These are phyloP conservation scores for Aspergillus awamori DNA, from an alignment of 2,329 filamentous ascomycete species.

Conservation along the genomic window DNA sequence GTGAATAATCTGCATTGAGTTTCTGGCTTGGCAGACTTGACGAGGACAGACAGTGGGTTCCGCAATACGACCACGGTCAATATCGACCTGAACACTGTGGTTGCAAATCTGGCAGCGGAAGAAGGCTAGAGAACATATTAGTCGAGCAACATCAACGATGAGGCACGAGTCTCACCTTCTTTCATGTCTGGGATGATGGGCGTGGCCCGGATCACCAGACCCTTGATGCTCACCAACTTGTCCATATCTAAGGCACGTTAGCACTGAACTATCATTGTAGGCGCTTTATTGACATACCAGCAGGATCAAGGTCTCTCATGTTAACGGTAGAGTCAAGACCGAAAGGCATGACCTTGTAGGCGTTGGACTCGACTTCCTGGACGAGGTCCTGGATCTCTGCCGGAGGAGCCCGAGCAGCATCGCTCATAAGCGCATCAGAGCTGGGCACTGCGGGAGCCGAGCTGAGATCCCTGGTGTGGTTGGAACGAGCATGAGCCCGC, in stretches of 20 bases:
- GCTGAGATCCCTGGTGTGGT: slow-evolving; percentile 59
- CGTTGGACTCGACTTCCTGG: slow-evolving; percentile 75
- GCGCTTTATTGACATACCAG: slow-evolving; percentile 54
- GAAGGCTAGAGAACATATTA: slow-evolving; percentile 62
- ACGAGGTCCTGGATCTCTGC: slow-evolving; percentile 67
- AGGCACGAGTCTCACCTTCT: slow-evolving; percentile 57
- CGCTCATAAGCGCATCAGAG: slow-evolving; percentile 66
- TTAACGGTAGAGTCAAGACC: slow-evolving; percentile 86
- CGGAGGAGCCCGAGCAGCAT: slow-evolving; percentile 36
- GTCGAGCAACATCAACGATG: neutral
- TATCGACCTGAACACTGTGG: slow-evolving; percentile 84
- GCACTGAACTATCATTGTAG: slow-evolving; percentile 2
- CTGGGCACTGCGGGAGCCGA: slow-evolving; percentile 78
- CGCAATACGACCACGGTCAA: slow-evolving; percentile 93
- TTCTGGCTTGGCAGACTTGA: slow-evolving; percentile 76
- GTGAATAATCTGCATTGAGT: slow-evolving; percentile 98
- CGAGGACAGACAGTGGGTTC: slow-evolving; percentile 91
- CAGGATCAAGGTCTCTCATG: slow-evolving; percentile 89
- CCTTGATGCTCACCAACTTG: slow-evolving; percentile 91
- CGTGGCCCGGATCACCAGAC: slow-evolving; percentile 91
- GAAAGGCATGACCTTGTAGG: slow-evolving; percentile 86
- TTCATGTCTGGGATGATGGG: slow-evolving; percentile 99
- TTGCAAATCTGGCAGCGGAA: slow-evolving; percentile 95
- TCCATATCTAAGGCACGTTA: slow-evolving; percentile 72
- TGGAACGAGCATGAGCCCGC: slow-evolving; percentile 57